A percentile compares a stretch with the other conserved stretches of the same genome.
Evolutionary conservation across 2,329 filamentous ascomycete genomes (phyloP).

Genomic region (Ceratocystis huliohia): DNA sequence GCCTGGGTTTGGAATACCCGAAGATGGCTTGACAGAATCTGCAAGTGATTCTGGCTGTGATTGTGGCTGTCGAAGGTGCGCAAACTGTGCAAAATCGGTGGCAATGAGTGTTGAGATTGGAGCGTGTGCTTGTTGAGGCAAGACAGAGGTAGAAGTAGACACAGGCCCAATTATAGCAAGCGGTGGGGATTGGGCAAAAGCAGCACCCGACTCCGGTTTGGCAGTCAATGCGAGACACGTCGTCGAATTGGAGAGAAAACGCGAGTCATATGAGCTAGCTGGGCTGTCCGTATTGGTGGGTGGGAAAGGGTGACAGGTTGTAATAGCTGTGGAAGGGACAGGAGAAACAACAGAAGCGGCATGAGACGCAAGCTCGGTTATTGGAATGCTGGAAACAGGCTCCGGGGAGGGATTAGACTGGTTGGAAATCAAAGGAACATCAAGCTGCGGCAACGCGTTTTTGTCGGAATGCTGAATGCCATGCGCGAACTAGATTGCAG

Average conservation of each 20-base stretch:
- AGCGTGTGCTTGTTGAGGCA: not conserved
- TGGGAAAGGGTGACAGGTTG: not conserved
- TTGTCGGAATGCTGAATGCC: slow-evolving; percentile 12
- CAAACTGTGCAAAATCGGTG: not conserved
- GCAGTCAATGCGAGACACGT: not conserved
- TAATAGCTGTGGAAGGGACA: slow-evolving; percentile 1
- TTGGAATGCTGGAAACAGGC: slow-evolving; percentile 15
- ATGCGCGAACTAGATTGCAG: not conserved
- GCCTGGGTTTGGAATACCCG: not conserved
- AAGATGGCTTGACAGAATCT: not conserved
- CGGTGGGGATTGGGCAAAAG: not conserved
- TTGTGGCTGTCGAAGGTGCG: not conserved
- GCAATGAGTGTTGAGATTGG: not conserved
- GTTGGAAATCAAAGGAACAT: not conserved
- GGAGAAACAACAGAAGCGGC: slow-evolving; percentile 2
- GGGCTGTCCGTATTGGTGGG: not conserved
- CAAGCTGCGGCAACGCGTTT: slow-evolving; percentile 8
- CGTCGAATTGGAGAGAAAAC: not conserved
- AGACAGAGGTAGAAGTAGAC: slow-evolving; percentile 6
- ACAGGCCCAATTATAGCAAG: not conserved
- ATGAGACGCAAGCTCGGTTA: not conserved
- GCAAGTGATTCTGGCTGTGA: not conserved
- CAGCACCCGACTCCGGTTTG: not conserved
- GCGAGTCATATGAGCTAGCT: not conserved
- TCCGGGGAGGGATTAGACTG: not conserved